phyloP scores from a whole-genome alignment of 2,329 filamentous ascomycete species.

The Juglanconis sp. region DNA sequence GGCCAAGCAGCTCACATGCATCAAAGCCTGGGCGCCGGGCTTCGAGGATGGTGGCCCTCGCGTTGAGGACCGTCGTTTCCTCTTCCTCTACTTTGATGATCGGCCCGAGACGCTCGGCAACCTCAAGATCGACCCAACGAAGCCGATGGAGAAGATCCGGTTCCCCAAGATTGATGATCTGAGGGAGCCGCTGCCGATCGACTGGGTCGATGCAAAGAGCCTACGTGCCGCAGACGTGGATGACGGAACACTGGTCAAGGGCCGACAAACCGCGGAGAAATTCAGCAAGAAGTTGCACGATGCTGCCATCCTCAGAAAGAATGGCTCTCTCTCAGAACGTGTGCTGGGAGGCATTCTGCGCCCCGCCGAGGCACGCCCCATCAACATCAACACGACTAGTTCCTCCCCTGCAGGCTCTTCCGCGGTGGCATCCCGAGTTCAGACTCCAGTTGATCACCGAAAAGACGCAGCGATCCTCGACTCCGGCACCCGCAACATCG shows the following conservation, averaged over 20 bases:
- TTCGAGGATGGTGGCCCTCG: background rate
- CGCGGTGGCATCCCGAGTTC: no score
- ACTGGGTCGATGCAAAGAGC: conserved; percentile 9
- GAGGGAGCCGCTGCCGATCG: background rate
- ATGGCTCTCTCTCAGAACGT: no score
- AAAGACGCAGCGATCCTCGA: background rate
- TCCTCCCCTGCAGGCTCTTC: no score
- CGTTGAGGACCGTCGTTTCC: background rate
- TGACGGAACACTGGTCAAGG: background rate
- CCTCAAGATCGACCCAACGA: background rate
- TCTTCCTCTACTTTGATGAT: conserved; percentile 11
- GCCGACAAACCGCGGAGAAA: background rate
- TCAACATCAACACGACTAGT: no score
- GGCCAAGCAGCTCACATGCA: background rate
- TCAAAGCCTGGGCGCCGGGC: background rate
- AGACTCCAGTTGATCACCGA: no score
- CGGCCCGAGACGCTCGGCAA: background rate
- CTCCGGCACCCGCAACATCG: background rate
- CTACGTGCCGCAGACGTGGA: background rate
- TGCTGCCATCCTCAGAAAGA: no score
- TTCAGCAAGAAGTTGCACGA: background rate
- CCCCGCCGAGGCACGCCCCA: no score
- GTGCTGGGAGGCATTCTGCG: no score
- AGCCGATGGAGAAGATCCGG: background rate
- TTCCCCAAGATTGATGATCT: background rate